These are phyloP conservation scores for Parafenestella ontariensis DNA, from an alignment of 2,329 filamentous ascomycete species.

Conservation along the genomic window DNA sequence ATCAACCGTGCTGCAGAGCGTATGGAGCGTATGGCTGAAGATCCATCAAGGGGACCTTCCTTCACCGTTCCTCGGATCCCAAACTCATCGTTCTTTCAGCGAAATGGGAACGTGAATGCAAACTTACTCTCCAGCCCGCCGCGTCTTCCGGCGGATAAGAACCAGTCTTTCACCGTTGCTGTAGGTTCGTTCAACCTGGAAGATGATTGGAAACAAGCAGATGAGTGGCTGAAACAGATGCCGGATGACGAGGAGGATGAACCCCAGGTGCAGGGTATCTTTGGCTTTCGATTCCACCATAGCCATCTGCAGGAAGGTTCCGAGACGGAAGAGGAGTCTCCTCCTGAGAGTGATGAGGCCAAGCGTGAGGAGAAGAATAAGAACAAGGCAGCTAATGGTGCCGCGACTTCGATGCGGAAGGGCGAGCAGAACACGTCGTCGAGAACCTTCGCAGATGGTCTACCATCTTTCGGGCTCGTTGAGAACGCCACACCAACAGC, in stretches of 20 bases:
- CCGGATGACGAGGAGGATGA: neutral
- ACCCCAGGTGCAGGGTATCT: constrained; percentile 5
- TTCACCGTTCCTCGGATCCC: neutral
- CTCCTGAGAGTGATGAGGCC: neutral
- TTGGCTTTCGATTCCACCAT: constrained; percentile 10
- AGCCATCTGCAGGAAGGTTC: neutral
- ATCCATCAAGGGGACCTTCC: neutral
- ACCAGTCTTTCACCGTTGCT: constrained; percentile 8
- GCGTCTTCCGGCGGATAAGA: neutral
- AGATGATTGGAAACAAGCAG: constrained; percentile 8
- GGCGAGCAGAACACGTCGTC: no score
- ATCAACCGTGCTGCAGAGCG: constrained; percentile 1
- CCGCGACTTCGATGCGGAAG: no score
- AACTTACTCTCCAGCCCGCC: neutral
- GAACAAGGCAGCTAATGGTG: neutral
- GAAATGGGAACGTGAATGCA: neutral
- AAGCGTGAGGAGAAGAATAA: neutral
- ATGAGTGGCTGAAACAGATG: constrained; percentile 5
- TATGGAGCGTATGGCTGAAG: neutral
- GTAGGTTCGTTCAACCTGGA: constrained; percentile 5
- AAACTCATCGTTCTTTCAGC: neutral
- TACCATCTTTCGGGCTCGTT: no score
- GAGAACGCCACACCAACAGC: neutral
- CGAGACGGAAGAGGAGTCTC: neutral
- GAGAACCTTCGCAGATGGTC: no score